These are phyloP conservation scores for Omphalea diandra DNA, from an alignment of 441 rosid species.

Conservation along the genomic window DNA sequence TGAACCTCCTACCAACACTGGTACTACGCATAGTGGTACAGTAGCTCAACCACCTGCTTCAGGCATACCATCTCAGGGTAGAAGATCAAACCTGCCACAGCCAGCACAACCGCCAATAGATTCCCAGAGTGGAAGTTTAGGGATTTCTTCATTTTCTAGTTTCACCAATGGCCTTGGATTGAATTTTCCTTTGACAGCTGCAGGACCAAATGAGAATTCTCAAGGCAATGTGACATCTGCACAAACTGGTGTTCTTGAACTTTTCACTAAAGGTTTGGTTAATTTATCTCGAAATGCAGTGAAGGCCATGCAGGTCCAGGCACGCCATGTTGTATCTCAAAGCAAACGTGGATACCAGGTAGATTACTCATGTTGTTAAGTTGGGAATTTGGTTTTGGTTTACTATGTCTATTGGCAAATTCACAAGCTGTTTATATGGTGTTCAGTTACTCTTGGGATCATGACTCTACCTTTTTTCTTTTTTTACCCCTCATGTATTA, in stretches of 20 bases:
- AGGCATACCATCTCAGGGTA: constrained; percentile 8
- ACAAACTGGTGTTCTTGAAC: constrained; percentile 52
- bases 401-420: background rate
- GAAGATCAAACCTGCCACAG: constrained; percentile 48
- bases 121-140: constrained; percentile 34
- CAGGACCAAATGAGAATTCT: constrained; percentile 28
- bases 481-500: background rate
- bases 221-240: constrained; percentile 30
- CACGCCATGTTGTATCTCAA: constrained; percentile 81
- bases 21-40: background rate
- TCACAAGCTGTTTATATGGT: background rate
- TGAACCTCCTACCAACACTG: constrained; percentile 6
- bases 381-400: background rate
- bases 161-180: constrained; percentile 64
- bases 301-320: constrained; percentile 83
- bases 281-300: constrained; percentile 71
- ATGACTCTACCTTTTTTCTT: background rate
- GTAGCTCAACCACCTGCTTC: constrained; percentile 5
- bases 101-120: constrained; percentile 33
- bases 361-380: constrained; percentile 6
- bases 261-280: constrained; percentile 69
- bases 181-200: constrained; percentile 35
- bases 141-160: constrained; percentile 54
- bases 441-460: background rate
- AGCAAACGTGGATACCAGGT: constrained; percentile 88